Evolutionary conservation across 78 protist species (phyloP), one percentile per base, ranked within the genome.

Genomic region (Cyanophora paradoxa): DNA sequence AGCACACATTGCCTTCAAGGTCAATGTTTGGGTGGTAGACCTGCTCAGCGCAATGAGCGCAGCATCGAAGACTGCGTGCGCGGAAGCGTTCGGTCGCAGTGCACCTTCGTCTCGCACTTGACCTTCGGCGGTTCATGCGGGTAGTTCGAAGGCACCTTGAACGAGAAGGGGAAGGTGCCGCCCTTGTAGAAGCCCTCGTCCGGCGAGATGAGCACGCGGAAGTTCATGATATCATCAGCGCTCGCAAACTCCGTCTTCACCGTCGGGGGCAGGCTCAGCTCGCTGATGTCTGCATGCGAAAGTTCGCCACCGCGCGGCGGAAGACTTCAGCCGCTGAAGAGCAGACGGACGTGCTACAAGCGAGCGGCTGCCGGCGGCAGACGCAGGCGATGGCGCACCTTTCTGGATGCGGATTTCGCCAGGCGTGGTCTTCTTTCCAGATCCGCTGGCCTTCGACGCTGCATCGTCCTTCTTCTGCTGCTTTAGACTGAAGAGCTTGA

Each of bases 1-100:
- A 64, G 70, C 92, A 88, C 17, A 88, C 82, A 14, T 79, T 74
- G 33, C 88, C 92, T 41, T 88, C 82, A 22, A 48, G 7, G 57
- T 65, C 72, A 37, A 65, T 65, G 56, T 65, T 65, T 13, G 72
- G 72, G 22, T 65, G 72, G 34, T 28, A 65, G 28, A 65, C 72
- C 72, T 65, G 56, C 34, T 8, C 1, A n/a, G n/a, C n/a, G n/a
- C n/a, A n/a, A n/a, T n/a, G n/a, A n/a, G n/a, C n/a, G n/a, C n/a
- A n/a, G n/a, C n/a, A n/a, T n/a, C n/a, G 44, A 44, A 44, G 50
- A 44, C 24, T 44, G 24, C 7, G 50, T 44, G 7, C 50, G 24
- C 24, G 50, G 7, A 44, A 44, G 24, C 24, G 50, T 14, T 44
- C 13, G 50, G 7, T 14, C 50, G 24, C 24, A 44, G 50, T 44